These are phyloP conservation scores for Parascedosporium putredinis DNA, from an alignment of 2,329 filamentous ascomycete species.

Conservation along the genomic window DNA sequence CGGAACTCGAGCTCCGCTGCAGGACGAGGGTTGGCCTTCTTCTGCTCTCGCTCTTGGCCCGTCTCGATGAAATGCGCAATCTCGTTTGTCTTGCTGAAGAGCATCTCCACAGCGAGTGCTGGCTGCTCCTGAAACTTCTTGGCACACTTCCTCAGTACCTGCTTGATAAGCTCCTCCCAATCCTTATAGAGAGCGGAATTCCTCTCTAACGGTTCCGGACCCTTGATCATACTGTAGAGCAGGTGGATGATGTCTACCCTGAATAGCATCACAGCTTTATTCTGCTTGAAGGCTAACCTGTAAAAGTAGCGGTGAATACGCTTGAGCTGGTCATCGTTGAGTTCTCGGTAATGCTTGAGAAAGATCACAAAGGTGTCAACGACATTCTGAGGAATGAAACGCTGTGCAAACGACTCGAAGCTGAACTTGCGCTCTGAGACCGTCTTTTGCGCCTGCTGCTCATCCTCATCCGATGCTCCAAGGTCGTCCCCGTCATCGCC, in stretches of 20 bases:
- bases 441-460: constrained; percentile 56
- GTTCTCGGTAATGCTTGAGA: constrained; percentile 67
- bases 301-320: constrained; percentile 91
- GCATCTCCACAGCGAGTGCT: constrained; percentile 77
- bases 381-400: constrained; percentile 74
- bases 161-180: constrained; percentile 81
- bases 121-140: constrained; percentile 80
- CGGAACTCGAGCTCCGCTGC: constrained; percentile 79
- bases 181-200: constrained; percentile 63
- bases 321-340: constrained; percentile 73
- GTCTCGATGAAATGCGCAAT: constrained; percentile 85
- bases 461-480: constrained; percentile 63
- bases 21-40: constrained; percentile 53
- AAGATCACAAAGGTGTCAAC: constrained; percentile 84
- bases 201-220: constrained; percentile 64
- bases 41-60: constrained; percentile 77
- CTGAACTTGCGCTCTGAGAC: constrained; percentile 87
- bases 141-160: constrained; percentile 70
- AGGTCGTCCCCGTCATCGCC: constrained; percentile 44
- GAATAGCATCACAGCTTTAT: constrained; percentile 79
- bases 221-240: constrained; percentile 86
- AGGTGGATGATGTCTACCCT: constrained; percentile 83
- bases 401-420: constrained; percentile 70
- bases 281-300: constrained; percentile 87
- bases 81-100: constrained; percentile 83